Percentiles rank a stretch among this genome's conserved stretches.
phyloP scores from a whole-genome alignment of 768 basidiomycete genomes.

The Serendipita vermifera region DNA sequence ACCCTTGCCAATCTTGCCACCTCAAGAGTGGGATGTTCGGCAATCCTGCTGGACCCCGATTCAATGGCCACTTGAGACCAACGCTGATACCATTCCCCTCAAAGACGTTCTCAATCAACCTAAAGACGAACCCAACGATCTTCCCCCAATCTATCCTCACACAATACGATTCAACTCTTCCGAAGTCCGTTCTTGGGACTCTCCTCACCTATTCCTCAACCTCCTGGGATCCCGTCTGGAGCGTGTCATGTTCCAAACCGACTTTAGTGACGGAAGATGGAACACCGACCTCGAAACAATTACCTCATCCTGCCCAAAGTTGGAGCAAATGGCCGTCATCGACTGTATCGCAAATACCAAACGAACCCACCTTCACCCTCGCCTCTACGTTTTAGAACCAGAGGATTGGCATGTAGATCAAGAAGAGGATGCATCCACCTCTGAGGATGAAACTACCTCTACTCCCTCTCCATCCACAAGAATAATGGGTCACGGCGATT shows the following conservation, averaged over 20 bases:
- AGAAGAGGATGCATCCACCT: no score
- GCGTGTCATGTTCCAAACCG: background rate
- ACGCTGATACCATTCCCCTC: background rate
- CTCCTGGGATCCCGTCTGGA: background rate
- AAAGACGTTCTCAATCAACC: background rate
- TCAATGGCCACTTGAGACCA: slow-evolving; percentile 3
- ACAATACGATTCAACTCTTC: background rate
- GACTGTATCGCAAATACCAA: background rate
- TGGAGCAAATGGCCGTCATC: background rate
- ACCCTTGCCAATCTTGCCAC: background rate
- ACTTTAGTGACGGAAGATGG: background rate
- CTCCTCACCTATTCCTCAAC: background rate
- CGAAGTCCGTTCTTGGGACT: background rate
- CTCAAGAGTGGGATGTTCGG: background rate
- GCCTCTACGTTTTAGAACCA: background rate
- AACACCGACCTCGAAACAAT: background rate
- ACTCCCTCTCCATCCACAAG: no score
- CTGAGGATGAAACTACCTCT: no score
- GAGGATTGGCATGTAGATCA: background rate
- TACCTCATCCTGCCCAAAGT: background rate
- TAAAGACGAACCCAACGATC: background rate
- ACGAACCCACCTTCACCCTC: background rate
- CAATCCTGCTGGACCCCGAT: background rate
- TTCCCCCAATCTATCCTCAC: background rate
- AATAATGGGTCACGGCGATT: no score